Evolutionary conservation across 768 basidiomycete genomes (phyloP).

Genomic region (Suillus subalutaceus): DNA sequence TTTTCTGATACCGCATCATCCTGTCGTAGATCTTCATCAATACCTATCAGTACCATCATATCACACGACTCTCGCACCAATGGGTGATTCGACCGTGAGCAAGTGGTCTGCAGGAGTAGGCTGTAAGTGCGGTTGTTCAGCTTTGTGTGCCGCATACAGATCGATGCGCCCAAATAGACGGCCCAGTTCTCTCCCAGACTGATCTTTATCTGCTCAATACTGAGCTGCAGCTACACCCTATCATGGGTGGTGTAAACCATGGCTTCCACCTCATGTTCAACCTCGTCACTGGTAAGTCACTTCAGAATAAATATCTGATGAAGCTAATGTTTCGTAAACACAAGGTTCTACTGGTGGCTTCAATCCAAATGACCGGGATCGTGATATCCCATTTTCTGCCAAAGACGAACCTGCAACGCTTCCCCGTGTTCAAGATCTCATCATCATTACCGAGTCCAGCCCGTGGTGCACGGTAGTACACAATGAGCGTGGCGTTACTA

Average conservation of each 20-base stretch:
- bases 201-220: conserved; percentile 79
- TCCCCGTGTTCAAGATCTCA: conserved; percentile 63
- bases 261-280: conserved; percentile 74
- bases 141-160: conserved; percentile 43
- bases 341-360: conserved; percentile 65
- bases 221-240: conserved; percentile 73
- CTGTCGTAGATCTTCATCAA: not conserved
- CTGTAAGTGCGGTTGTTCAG: conserved; percentile 27
- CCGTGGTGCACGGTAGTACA: conserved; percentile 82
- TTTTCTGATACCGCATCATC: not conserved
- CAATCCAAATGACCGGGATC: conserved; percentile 59
- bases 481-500: conserved; percentile 74
- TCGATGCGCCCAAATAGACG: conserved; percentile 28
- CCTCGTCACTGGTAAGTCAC: conserved; percentile 58
- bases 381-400: conserved; percentile 53
- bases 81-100: conserved; percentile 32
- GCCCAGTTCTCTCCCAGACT: conserved; percentile 77
- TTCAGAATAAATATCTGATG: not conserved
- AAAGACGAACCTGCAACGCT: conserved; percentile 71
- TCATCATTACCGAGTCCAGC: conserved; percentile 59
- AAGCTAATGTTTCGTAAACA: not conserved
- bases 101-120: conserved; percentile 41
- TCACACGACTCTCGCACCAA: conserved; percentile 15
- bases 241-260: conserved; percentile 53
- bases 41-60: conserved; percentile 5